Evolutionary conservation across 331 rosid genomes (phyloP), one percentile per base, ranked within the genome.

Genomic region (Cydonia oblonga): DNA sequence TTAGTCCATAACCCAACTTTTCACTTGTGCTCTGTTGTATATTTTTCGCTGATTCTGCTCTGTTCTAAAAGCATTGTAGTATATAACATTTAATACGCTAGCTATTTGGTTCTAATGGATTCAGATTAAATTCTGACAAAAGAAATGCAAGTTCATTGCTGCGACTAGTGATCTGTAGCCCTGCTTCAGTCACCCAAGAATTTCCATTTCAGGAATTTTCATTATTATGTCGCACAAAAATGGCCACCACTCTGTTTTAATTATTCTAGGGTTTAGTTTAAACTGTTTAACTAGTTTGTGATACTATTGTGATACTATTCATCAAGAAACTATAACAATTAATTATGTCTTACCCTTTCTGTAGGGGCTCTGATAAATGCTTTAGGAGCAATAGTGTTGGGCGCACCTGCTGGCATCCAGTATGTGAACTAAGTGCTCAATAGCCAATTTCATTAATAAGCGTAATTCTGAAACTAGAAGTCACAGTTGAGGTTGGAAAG

Each of bases 331-430:
- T 13, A 62, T 69, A 5, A 68, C 22, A 25, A 19, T 56, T 71
- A 63, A 2, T 62, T 79, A 56, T 78, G 69, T 64, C 60, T 52
- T 81, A 61, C 66, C 11, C 71, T 54, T 69, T 66, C 18, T 87
- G 79, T 81, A 93, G 98, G 98, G 78, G 91, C 92, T 72, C 58
- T 87, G n/a, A 40, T 93, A 65, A 89, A 71, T 81, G 85, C 87
- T 56, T 81, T 93, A 49, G 97, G 92, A 81, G 96, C 97, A 78
- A 73, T 93, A 58, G 90, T 91, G 57, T 82, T 93, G 85, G 97
- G 98, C 65, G 92, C 98, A 3, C 98, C 97, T 46, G 83, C 84
- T 70, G 87, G 90, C 75, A 68, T 63, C 79, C 89, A 80, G 97
- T 93, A 93, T 74, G 97, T 90, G 76, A 80, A 71, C 73, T 75